A percentile compares a stretch with the other conserved stretches of the same genome.
Conservation (phyloP, 139 green algal genomes). For the Chlorella ohadii region DNA sequence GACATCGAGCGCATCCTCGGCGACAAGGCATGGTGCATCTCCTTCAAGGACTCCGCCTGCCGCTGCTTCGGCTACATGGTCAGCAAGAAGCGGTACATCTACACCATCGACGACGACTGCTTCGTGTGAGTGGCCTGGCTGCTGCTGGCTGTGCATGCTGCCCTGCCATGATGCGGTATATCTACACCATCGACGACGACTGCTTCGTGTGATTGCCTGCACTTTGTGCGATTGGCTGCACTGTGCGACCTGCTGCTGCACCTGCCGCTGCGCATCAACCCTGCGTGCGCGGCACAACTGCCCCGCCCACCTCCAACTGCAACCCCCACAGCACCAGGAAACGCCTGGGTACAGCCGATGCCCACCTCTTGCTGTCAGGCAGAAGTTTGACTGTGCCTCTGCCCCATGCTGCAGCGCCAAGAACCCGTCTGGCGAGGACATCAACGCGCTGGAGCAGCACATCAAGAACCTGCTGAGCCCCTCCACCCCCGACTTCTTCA, state of each 20-base stretch:
- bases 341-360: too few species aligned
- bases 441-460: constrained; percentile 97
- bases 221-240: too few species aligned
- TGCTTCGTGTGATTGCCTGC: constrained; percentile 22
- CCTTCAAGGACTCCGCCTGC: constrained; percentile 80
- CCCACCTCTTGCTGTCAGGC: too few species aligned
- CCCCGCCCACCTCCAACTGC: too few species aligned
- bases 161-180: constrained; percentile 88
- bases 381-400: too few species aligned
- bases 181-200: constrained; percentile 85
- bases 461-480: constrained; percentile 93
- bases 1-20: constrained; percentile 97
- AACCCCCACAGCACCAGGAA: too few species aligned
- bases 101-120: constrained; percentile 73
- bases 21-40: constrained; percentile 95
- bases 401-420: constrained; percentile 65
- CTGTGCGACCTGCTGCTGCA: too few species aligned
- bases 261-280: too few species aligned
- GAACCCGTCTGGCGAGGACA: constrained; percentile 82
- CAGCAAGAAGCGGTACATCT: constrained; percentile 95
- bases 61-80: constrained; percentile 96
- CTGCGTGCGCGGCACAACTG: too few species aligned
- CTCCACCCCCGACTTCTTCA: constrained; percentile 98
- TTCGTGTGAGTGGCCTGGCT: constrained; percentile 11
- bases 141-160: too few species aligned